phyloP scores from a whole-genome alignment of 768 basidiomycete genomes.

The Boletus tylopilopsis region DNA sequence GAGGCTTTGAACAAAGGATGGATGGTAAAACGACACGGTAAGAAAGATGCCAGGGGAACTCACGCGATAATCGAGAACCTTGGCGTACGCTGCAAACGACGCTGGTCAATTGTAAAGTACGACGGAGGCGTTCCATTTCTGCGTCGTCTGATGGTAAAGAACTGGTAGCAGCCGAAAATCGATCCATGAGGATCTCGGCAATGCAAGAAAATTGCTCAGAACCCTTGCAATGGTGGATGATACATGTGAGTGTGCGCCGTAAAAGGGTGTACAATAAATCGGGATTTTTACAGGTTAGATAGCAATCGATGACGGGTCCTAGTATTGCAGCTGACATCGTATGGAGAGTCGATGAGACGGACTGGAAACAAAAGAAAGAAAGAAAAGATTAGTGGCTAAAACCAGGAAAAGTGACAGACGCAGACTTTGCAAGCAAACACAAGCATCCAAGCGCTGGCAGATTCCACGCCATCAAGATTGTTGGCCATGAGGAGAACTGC shows the following conservation, averaged over 20 bases:
- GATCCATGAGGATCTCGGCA: conserved; percentile 48
- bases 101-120: conserved; percentile 53
- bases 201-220: conserved; percentile 60
- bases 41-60: conserved; percentile 19
- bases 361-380: conserved; percentile 37
- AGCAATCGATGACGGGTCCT: conserved; percentile 49
- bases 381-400: background rate
- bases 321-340: conserved; percentile 67
- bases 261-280: conserved; percentile 51
- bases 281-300: conserved; percentile 42
- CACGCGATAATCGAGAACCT: conserved; percentile 66
- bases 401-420: conserved; percentile 1
- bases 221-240: conserved; percentile 78
- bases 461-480: conserved; percentile 49
- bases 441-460: conserved; percentile 68
- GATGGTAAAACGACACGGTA: conserved; percentile 2
- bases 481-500: conserved; percentile 54
- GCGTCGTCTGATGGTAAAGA: conserved; percentile 2
- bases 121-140: conserved; percentile 40
- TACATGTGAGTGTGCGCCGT: conserved; percentile 71
- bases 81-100: conserved; percentile 62
- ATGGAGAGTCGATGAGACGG: conserved; percentile 80
- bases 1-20: conserved; percentile 22
- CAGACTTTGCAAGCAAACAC: conserved; percentile 76
- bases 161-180: conserved; percentile 26